phyloP scores from a whole-genome alignment of 768 basidiomycete species.

The Lentinula aciculospora region DNA sequence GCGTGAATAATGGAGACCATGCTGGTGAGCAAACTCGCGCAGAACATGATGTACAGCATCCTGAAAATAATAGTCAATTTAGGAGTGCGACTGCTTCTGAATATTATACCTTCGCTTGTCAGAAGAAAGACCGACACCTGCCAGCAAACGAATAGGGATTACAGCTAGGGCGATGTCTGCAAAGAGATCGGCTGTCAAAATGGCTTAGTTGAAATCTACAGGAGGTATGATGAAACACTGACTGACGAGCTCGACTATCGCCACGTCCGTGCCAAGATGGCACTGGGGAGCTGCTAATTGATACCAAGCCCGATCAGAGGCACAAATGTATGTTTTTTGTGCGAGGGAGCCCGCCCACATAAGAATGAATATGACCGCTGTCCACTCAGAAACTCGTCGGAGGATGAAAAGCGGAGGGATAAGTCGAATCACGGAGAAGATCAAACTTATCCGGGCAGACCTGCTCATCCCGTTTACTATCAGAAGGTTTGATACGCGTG shows the following conservation, averaged over 20 bases:
- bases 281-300: slow-evolving; percentile 5
- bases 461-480: not conserved
- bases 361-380: not conserved
- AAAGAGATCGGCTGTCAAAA: slow-evolving; percentile 5
- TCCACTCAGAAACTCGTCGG: not conserved
- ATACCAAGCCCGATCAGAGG: slow-evolving; percentile 7
- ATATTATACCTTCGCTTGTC: slow-evolving; percentile 4
- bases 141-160: slow-evolving; percentile 6
- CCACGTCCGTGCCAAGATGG: slow-evolving; percentile 4
- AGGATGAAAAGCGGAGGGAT: slow-evolving; percentile 4
- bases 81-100: too few relatives aligned
- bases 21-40: slow-evolving; percentile 7
- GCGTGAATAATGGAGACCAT: slow-evolving; percentile 8
- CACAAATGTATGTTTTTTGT: slow-evolving; percentile 9
- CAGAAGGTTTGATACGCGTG: not conserved
- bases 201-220: not conserved
- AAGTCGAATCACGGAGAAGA: slow-evolving; percentile 9
- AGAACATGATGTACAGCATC: slow-evolving; percentile 8
- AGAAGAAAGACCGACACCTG: not conserved
- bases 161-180: slow-evolving; percentile 6
- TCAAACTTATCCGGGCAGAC: slow-evolving; percentile 10
- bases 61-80: not conserved
- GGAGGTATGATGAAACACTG: not conserved
- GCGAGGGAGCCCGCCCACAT: slow-evolving; percentile 10
- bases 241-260: slow-evolving; percentile 8